Percentiles rank a stretch among this genome's conserved stretches.
Conservation (phyloP, 208 protist species). For the Porcisia deanei region DNA sequence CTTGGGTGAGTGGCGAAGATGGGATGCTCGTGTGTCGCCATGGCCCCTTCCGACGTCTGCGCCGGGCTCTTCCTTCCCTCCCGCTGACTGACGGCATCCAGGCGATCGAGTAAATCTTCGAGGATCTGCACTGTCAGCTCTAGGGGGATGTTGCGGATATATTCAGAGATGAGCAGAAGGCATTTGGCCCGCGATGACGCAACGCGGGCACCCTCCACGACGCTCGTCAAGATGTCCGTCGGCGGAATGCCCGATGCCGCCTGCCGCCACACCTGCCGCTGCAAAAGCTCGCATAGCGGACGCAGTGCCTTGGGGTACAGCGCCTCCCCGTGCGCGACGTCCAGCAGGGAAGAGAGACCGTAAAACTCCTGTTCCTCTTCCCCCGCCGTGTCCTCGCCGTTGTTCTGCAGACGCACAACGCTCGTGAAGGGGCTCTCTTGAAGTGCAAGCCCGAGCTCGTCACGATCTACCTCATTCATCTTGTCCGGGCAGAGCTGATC, state of each 20-base stretch:
- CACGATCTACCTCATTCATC: constrained; percentile 88
- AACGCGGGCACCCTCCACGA: constrained; percentile 23
- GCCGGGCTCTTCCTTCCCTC: background rate
- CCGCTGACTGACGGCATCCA: constrained; percentile 33
- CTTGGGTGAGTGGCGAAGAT: constrained; percentile 51
- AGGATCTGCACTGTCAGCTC: constrained; percentile 81
- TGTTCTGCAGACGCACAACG: constrained; percentile 68
- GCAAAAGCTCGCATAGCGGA: constrained; percentile 53
- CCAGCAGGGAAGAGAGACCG: constrained; percentile 69
- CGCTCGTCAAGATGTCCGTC: constrained; percentile 56
- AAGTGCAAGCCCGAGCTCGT: constrained; percentile 64
- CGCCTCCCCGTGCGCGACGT: constrained; percentile 52
- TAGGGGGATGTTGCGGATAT: constrained; percentile 84
- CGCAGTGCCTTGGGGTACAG: constrained; percentile 40
- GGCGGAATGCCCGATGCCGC: constrained; percentile 65
- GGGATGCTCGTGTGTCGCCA: constrained; percentile 24
- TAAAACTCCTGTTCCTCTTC: constrained; percentile 83
- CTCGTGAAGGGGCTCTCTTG: constrained; percentile 69
- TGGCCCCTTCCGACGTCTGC: background rate
- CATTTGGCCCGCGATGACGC: constrained; percentile 49
- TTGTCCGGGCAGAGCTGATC: constrained; percentile 84
- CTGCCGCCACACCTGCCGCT: constrained; percentile 64
- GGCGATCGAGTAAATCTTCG: constrained; percentile 53
- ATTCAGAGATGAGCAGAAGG: constrained; percentile 75
- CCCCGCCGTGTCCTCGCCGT: constrained; percentile 43